Conservation (phyloP, 2,329 filamentous ascomycete genomes). For the Fusarium incarnatum region DNA sequence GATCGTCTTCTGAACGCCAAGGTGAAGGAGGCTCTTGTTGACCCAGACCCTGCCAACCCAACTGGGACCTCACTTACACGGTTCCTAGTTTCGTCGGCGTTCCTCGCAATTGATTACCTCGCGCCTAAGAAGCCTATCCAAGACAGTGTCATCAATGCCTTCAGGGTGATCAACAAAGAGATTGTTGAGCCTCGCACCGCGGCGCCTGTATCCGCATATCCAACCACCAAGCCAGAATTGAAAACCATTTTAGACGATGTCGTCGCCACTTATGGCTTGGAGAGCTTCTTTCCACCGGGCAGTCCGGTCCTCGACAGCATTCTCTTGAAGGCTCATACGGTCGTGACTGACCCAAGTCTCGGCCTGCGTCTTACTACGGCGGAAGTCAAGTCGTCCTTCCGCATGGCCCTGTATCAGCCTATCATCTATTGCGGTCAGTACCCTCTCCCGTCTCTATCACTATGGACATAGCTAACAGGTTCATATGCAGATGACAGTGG, state of each 20-base stretch:
- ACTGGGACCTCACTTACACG: neutral
- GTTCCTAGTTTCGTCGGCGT: neutral
- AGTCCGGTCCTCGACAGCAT: neutral
- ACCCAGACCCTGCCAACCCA: neutral
- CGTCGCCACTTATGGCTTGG: neutral
- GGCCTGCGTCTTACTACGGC: neutral
- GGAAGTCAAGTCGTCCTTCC: neutral
- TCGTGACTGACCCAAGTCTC: neutral
- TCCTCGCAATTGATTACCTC: slow-evolving; percentile 1
- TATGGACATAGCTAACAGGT: neutral
- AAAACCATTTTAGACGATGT: neutral
- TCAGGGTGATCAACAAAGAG: neutral
- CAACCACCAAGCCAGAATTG: neutral
- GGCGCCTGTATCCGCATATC: neutral
- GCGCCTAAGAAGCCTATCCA: neutral
- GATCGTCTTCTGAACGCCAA: neutral
- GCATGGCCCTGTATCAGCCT: neutral
- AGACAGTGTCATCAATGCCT: neutral
- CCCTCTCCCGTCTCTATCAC: neutral
- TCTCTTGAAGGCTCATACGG: neutral
- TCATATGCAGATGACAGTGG: neutral
- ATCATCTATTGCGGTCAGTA: slow-evolving; percentile 3
- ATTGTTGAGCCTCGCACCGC: neutral
- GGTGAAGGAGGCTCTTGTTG: neutral
- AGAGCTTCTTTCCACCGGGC: neutral